Evolutionary conservation across 495 filamentous ascomycete genomes (phyloP).

Genomic region (Lichenothelia convexa): DNA sequence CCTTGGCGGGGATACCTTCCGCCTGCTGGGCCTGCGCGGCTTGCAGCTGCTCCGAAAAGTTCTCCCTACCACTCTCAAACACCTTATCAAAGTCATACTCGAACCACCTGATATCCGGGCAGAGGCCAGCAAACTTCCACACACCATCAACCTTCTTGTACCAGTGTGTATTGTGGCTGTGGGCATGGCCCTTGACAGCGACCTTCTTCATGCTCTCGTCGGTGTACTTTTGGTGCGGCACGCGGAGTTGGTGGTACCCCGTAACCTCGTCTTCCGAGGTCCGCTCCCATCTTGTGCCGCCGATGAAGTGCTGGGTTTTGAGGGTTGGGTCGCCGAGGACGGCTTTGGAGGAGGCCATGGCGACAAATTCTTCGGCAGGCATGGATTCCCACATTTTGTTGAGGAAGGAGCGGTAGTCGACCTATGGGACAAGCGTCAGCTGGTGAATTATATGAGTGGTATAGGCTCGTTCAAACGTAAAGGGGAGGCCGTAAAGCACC

Average conservation of each 20-base stretch:
- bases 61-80: constrained; percentile 18
- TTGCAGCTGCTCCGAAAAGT: constrained; percentile 15
- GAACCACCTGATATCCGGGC: constrained; percentile 50
- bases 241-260: constrained; percentile 62
- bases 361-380: constrained; percentile 51
- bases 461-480: too few species aligned
- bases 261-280: constrained; percentile 46
- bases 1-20: constrained; percentile 3
- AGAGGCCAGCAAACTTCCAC: constrained; percentile 69
- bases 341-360: constrained; percentile 44
- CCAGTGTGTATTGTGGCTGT: constrained; percentile 52
- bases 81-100: constrained; percentile 48
- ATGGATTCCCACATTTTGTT: constrained; percentile 54
- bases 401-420: constrained; percentile 62
- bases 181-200: constrained; percentile 45
- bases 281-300: constrained; percentile 53
- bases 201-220: constrained; percentile 32
- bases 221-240: constrained; percentile 51
- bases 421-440: constrained; percentile 11
- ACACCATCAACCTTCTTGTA: constrained; percentile 57
- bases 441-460: constrained; percentile 5
- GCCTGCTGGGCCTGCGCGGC: constrained; percentile 2
- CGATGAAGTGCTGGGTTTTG: constrained; percentile 63
- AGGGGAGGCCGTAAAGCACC: too few species aligned
- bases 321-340: constrained; percentile 55